These are phyloP conservation scores for Podospora pseudocomata DNA, from an alignment of 495 filamentous ascomycete genomes.

Conservation along the genomic window DNA sequence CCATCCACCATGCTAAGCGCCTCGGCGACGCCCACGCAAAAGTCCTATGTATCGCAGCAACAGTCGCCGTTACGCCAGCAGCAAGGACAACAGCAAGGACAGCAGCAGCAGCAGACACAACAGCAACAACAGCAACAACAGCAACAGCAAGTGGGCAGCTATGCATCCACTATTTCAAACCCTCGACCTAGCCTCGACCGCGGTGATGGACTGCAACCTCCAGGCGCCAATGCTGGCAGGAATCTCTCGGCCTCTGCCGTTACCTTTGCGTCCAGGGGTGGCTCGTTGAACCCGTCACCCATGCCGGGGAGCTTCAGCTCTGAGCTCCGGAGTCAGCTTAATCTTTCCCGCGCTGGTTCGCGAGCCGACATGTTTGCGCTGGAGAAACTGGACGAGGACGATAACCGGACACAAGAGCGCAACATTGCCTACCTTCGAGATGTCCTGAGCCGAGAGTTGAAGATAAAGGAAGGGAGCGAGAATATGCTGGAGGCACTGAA, in stretches of 20 bases:
- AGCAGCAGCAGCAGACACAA: slow-evolving; percentile 20
- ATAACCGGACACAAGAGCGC: slow-evolving; percentile 62
- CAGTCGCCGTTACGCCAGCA: not conserved
- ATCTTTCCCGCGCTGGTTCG: slow-evolving; percentile 64
- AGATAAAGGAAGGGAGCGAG: slow-evolving; percentile 96
- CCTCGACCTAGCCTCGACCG: slow-evolving; percentile 48
- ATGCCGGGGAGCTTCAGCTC: slow-evolving; percentile 91
- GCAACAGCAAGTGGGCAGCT: slow-evolving; percentile 25
- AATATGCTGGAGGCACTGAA: slow-evolving; percentile 93
- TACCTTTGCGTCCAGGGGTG: slow-evolving; percentile 59
- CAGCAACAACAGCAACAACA: slow-evolving; percentile 11
- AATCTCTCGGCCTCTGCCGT: slow-evolving; percentile 58
- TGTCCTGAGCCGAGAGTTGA: slow-evolving; percentile 85
- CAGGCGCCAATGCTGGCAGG: slow-evolving; percentile 37
- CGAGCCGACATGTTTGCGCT: slow-evolving; percentile 60
- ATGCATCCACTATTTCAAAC: slow-evolving; percentile 21
- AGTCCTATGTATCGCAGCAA: slow-evolving; percentile 55
- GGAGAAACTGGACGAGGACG: slow-evolving; percentile 63
- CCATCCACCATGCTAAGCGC: slow-evolving; percentile 57
- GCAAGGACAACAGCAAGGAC: slow-evolving; percentile 23
- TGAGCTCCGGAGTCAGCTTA: slow-evolving; percentile 72
- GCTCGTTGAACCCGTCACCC: slow-evolving; percentile 62
- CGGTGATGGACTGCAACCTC: slow-evolving; percentile 48
- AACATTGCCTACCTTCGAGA: slow-evolving; percentile 70
- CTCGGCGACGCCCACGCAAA: slow-evolving; percentile 70